Conservation (phyloP, 2,329 filamentous ascomycete species). For the Hortaea werneckii region DNA sequence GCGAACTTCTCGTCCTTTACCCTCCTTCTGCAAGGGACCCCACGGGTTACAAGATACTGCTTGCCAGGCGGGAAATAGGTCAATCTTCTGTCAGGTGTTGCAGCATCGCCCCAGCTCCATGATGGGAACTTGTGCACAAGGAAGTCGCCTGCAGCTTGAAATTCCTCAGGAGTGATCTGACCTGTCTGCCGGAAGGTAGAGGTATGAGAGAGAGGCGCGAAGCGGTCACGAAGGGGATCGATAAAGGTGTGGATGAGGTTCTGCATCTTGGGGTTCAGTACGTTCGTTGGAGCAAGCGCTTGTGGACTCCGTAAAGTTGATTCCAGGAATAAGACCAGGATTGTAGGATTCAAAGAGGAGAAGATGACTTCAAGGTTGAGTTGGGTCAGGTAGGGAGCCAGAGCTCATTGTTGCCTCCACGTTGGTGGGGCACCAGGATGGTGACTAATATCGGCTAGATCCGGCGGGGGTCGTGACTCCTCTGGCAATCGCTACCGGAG, state of each 20-base stretch:
- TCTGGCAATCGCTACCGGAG: no score
- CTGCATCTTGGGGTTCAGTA: conserved; percentile 52
- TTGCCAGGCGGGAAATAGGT: conserved; percentile 76
- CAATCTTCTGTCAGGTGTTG: conserved; percentile 67
- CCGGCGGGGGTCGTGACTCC: no score
- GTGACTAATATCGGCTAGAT: no score
- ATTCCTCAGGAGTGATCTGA: conserved; percentile 95
- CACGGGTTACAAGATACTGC: conserved; percentile 90
- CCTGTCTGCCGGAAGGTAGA: conserved; percentile 91
- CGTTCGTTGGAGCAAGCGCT: no score
- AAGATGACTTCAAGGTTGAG: no score
- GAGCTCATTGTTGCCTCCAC: no score
- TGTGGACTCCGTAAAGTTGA: no score
- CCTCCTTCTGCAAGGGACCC: conserved; percentile 84
- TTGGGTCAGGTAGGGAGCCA: no score
- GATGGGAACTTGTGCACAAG: conserved; percentile 98
- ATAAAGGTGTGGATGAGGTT: conserved; percentile 77
- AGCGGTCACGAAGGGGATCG: conserved; percentile 82
- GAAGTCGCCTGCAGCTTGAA: conserved; percentile 90
- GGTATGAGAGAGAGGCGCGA: conserved; percentile 77
- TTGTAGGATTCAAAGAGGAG: no score
- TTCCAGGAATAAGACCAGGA: no score
- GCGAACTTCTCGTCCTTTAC: conserved; percentile 72
- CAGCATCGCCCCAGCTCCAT: conserved; percentile 91
- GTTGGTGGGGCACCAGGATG: no score